Evolutionary conservation across 768 basidiomycete genomes (phyloP), one percentile per base, ranked within the genome.

Genomic region (Lyophyllum decastes): DNA sequence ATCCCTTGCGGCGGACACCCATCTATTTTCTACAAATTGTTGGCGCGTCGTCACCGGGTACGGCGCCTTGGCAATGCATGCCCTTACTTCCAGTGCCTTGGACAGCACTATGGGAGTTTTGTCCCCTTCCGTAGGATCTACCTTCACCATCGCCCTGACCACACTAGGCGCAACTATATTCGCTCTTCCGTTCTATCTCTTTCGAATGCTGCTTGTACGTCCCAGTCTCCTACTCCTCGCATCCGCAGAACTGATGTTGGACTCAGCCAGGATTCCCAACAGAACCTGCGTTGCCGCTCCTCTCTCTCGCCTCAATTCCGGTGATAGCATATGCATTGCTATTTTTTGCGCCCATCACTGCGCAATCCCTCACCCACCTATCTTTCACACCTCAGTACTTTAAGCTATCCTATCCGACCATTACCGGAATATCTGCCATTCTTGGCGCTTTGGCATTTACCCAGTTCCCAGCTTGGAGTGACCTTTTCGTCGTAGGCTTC

Each of bases 361-460:
- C 73, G 58, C 77, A 70, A 46, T 81, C 75, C 33, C 74, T 79
- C 56, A 77, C 75, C 54, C 77, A 80, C 57, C 67, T 79, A 27
- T 76, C 80, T 16, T 79, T 85, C 50, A 76, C 80, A 34, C 73
- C 82, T 2, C 87, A 85, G 34, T 76, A 83, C 52, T 84, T 88
- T 66, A 69, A 78, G 34, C 55, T 86, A 16, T 86, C 90, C 1
- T 90, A 85, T 64, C 80, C 84, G 0, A 73, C 72, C 7, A 76
- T 83, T 6, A 73, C 80, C 21, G 61, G 79, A 2, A 74, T 80
- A 21, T 80, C 85, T 16, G 71, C 74, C 47, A 64, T 86, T 34
- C 70, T 90, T 48, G 90, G 90, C 9, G 70, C 72, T 35, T 73
- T 90, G 51, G 82, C 82, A 21, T 92, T 90, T 60, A 82, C 83